Evolutionary conservation across 2,329 filamentous ascomycete species (phyloP).

Genomic region (Tolypocladium nubicola): DNA sequence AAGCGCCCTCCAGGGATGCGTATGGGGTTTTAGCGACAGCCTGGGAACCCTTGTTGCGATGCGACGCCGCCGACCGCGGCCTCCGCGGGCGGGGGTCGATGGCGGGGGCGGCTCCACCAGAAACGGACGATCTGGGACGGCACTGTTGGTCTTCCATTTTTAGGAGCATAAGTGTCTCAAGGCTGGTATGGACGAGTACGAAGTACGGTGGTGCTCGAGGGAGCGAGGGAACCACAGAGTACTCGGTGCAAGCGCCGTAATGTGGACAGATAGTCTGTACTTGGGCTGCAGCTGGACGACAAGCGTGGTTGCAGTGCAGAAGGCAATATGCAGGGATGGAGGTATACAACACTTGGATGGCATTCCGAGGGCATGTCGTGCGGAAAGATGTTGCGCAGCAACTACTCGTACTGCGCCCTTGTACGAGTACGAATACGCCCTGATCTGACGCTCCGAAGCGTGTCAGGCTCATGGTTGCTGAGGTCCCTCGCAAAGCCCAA

Average conservation of each 20-base stretch:
- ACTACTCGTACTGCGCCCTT: too few species aligned
- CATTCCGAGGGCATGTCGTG: neutral
- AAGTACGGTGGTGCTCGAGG: neutral
- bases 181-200: neutral
- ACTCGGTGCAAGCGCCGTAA: neutral
- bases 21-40: neutral
- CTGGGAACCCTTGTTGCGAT: neutral
- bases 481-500: too few species aligned
- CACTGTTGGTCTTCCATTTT: neutral
- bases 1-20: neutral
- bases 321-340: neutral
- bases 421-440: neutral
- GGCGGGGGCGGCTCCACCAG: neutral
- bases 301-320: neutral
- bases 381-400: neutral
- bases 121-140: neutral
- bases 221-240: neutral
- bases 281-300: neutral
- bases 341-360: neutral
- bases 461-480: too few species aligned
- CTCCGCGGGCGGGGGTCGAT: too few species aligned
- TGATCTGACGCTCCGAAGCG: neutral
- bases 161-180: neutral
- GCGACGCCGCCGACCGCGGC: neutral
- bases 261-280: neutral